A percentile compares a stretch with the other conserved stretches of the same genome.
Conservation (phyloP, 352 stramenopile genomes). For the Globisporangium cystogenes region DNA sequence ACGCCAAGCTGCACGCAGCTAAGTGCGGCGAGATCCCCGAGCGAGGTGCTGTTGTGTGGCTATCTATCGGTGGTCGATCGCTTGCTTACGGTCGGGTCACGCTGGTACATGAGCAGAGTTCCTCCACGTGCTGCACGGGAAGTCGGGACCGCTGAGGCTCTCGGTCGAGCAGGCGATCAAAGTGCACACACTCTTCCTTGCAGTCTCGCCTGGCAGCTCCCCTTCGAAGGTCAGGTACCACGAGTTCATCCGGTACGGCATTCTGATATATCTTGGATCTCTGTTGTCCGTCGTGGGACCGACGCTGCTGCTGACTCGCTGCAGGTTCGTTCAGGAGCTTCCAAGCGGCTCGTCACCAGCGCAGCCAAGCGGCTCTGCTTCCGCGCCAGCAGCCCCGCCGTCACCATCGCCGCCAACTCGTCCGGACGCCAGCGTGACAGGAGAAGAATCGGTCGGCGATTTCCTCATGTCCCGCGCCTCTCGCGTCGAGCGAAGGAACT, state of each 20-base stretch:
- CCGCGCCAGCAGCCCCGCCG: neutral
- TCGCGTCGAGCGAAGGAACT: constrained; percentile 32
- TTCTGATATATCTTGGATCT: neutral
- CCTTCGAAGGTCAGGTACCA: constrained; percentile 21
- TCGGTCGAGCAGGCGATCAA: constrained; percentile 27
- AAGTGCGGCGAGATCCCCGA: constrained; percentile 21
- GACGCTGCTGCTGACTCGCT: neutral
- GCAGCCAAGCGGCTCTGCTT: neutral
- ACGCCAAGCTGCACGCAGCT: constrained; percentile 24
- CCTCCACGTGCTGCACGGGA: constrained; percentile 21
- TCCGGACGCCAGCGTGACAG: neutral
- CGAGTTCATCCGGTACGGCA: constrained; percentile 26
- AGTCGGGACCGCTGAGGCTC: constrained; percentile 18
- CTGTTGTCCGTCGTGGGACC: too few relatives aligned
- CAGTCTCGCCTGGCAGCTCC: constrained; percentile 19
- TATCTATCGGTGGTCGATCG: neutral
- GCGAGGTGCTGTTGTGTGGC: constrained; percentile 21
- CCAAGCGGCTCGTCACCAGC: neutral
- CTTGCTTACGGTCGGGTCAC: neutral
- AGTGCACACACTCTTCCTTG: constrained; percentile 29
- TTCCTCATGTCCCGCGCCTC: constrained; percentile 49
- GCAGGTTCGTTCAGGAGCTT: constrained; percentile 3
- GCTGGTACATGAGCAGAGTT: constrained; percentile 18
- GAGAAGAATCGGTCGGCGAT: constrained; percentile 27
- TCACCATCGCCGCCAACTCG: neutral